Evolutionary conservation across 345 rosid genomes (phyloP).

Genomic region (Capsella bursapastoris): DNA sequence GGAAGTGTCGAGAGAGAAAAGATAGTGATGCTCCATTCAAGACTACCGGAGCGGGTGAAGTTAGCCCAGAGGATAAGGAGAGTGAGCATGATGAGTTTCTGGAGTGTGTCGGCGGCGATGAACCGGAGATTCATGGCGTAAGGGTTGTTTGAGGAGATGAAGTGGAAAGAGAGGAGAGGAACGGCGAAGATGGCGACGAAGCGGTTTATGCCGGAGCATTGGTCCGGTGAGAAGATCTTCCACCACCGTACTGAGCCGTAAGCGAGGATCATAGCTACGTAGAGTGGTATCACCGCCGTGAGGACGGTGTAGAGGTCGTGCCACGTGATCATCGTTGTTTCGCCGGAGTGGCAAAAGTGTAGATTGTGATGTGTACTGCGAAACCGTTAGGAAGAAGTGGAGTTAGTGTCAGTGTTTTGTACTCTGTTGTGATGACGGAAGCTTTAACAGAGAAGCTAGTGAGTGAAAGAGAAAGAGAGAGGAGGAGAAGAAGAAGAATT

Average conservation of each 20-base stretch:
- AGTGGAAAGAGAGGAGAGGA: conserved; percentile 92
- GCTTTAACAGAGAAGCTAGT: conserved; percentile 12
- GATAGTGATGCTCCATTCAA: conserved; percentile 92
- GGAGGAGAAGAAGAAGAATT: conserved; percentile 1
- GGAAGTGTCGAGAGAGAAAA: conserved; percentile 92
- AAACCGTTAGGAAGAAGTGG: conserved; percentile 38
- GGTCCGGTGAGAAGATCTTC: conserved; percentile 92
- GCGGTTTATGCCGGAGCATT: conserved; percentile 96
- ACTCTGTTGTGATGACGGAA: conserved; percentile 24
- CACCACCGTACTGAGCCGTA: conserved; percentile 98
- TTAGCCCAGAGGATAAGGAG: conserved; percentile 68
- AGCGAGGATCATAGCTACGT: conserved; percentile 93
- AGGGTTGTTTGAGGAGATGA: conserved; percentile 85
- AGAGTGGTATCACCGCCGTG: conserved; percentile 81
- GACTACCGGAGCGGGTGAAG: conserved; percentile 61
- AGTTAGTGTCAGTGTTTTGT: conserved; percentile 31
- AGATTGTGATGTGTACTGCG: neutral
- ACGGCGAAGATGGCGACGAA: conserved; percentile 96
- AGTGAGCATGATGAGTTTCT: conserved; percentile 72
- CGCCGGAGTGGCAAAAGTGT: conserved; percentile 23
- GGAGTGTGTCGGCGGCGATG: conserved; percentile 92
- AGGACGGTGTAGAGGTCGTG: conserved; percentile 84
- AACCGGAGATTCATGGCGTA: conserved; percentile 82
- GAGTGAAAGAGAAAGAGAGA: too few relatives aligned
- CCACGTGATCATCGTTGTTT: conserved; percentile 60